Conservation (phyloP, 345 rosid species). For the Draba incana region DNA sequence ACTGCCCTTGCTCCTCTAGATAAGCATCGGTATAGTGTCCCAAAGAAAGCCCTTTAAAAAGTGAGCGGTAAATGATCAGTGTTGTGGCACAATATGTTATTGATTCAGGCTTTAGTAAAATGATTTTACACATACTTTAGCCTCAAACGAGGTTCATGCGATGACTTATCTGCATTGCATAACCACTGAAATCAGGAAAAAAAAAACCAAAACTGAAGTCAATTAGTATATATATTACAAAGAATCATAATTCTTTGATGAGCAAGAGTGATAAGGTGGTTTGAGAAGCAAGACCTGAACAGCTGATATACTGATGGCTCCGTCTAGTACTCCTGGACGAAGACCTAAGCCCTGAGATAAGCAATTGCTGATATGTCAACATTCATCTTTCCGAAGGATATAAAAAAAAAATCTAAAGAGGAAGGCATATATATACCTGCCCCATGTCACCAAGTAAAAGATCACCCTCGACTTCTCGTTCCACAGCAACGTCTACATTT, state of each 20-base stretch:
- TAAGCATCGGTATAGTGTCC: slow-evolving; percentile 76
- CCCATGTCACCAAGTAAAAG: slow-evolving; percentile 96
- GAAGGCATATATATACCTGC: too few relatives aligned
- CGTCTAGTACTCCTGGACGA: slow-evolving; percentile 85
- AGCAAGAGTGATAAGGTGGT: slow-evolving; percentile 6
- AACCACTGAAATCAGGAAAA: slow-evolving; percentile 61
- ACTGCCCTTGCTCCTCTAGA: slow-evolving; percentile 94
- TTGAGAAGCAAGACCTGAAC: slow-evolving; percentile 61
- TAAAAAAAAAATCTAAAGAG: not conserved
- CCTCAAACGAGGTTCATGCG: slow-evolving; percentile 85
- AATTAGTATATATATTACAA: not conserved
- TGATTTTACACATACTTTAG: slow-evolving; percentile 62
- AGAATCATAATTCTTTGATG: slow-evolving; percentile 2
- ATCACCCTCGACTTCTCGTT: slow-evolving; percentile 92
- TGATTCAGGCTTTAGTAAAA: not conserved
- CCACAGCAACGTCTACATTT: slow-evolving; percentile 73
- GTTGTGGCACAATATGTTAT: not conserved
- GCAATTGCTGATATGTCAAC: not conserved
- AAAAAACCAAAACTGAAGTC: not conserved
- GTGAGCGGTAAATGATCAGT: slow-evolving; percentile 20
- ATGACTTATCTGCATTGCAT: slow-evolving; percentile 97
- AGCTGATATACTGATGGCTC: slow-evolving; percentile 96
- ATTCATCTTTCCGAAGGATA: not conserved
- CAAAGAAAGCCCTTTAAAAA: slow-evolving; percentile 75
- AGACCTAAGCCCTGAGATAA: slow-evolving; percentile 77